These are phyloP conservation scores for Fusarium torreyae DNA, from an alignment of 2,329 filamentous ascomycete species.

Conservation along the genomic window DNA sequence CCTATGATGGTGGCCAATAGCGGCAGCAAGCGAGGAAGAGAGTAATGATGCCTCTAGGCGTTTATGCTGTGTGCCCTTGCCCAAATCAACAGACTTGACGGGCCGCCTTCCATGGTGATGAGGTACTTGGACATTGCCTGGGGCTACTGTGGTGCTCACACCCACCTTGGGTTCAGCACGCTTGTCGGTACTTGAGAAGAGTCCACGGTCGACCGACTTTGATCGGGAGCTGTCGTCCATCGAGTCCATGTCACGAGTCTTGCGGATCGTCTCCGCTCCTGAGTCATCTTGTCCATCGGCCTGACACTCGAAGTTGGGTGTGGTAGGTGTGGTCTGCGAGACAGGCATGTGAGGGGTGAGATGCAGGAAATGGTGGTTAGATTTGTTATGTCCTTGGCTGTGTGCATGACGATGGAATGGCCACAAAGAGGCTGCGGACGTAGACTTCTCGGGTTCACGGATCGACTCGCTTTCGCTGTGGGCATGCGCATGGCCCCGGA, in stretches of 20 bases:
- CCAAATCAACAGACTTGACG: conserved; percentile 62
- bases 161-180: conserved; percentile 75
- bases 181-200: conserved; percentile 73
- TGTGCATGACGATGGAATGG: conserved; percentile 59
- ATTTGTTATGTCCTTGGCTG: conserved; percentile 60
- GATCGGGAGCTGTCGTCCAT: conserved; percentile 68
- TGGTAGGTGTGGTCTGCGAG: conserved; percentile 53
- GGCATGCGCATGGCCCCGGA: conserved; percentile 46
- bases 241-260: conserved; percentile 58
- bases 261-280: conserved; percentile 53
- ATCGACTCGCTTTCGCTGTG: conserved; percentile 49
- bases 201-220: conserved; percentile 74
- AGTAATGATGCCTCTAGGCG: conserved; percentile 57
- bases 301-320: conserved; percentile 56
- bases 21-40: conserved; percentile 56
- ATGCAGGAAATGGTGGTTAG: conserved; percentile 57
- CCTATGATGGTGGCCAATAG: conserved; percentile 59
- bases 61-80: conserved; percentile 49
- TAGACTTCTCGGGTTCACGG: conserved; percentile 45
- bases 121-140: conserved; percentile 70
- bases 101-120: conserved; percentile 62
- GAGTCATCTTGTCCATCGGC: conserved; percentile 62
- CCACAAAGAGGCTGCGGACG: conserved; percentile 48
- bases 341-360: conserved; percentile 50
- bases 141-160: conserved; percentile 72